Evolutionary conservation across 768 basidiomycete genomes (phyloP), one percentile per base, ranked within the genome.

Genomic region (Heimioporus sp.): DNA sequence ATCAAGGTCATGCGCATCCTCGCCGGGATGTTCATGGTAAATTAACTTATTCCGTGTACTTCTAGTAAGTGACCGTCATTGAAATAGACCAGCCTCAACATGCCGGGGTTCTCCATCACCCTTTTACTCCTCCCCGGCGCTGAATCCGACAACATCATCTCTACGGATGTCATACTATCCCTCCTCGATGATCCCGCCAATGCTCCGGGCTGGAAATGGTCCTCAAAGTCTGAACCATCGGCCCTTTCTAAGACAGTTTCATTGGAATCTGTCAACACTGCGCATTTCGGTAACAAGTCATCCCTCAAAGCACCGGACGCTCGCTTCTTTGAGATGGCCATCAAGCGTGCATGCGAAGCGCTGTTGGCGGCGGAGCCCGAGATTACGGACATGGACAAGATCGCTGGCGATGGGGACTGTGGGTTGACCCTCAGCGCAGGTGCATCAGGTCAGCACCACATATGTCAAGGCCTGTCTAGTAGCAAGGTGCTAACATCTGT

Each of bases 21-120:
- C 10, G 75, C 82, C 11, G 94, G 94, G 3, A 86, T 87, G 12
- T 93, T 88, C 70, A 96, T 97, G 94, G 91, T 86, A 49, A 38
- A 76, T 67, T 41, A 13, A 20, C 20, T 28, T 44, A 17, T 43
- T 37, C 1, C 15, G 2, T 21, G 8, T 4, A 3, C 28, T 17
- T 13, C 24, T 31, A 43, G 20, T 15, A 10, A 30, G 11, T 12
- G 37, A 52, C 30, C 52, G 49, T 56, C 31, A 15, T 32, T 28
- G 53, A 43, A 9, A 60, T 34, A 87, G 92, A 93, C 91, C 20
- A 90, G 87, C 51, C 78, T 96, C 57, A 94, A 92, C 69, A 93
- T 94, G 90, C 90, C 92, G 30, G 93, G 93, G 3, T 90, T 95
- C 67, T 93, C 91, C 15, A 73, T 96, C 53, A 89, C 91, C 2